These are phyloP conservation scores for Pyrus communis DNA, from an alignment of 306 rosid species.

Conservation along the genomic window DNA sequence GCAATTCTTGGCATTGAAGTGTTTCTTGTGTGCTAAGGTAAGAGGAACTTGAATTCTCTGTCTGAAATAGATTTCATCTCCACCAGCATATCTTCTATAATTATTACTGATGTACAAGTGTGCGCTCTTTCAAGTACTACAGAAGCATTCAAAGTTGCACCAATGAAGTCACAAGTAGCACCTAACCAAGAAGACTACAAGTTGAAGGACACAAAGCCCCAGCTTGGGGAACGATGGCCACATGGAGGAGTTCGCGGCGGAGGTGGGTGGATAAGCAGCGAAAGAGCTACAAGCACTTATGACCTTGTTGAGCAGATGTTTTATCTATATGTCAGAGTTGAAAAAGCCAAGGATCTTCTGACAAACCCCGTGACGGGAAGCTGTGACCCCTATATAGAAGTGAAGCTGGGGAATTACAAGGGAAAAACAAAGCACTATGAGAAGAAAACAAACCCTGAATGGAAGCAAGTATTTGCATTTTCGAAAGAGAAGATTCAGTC, in stretches of 20 bases:
- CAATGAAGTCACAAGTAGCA: conserved; percentile 37
- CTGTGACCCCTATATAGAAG: conserved; percentile 68
- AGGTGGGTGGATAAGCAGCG: conserved; percentile 64
- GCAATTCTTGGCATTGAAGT: neutral
- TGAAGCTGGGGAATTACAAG: conserved; percentile 70
- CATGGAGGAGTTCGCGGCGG: conserved; percentile 75
- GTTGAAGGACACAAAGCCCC: conserved; percentile 69
- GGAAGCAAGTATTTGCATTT: conserved; percentile 75
- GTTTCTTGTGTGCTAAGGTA: neutral
- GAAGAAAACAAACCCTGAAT: conserved; percentile 68
- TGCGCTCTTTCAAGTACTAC: neutral
- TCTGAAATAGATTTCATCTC: neutral
- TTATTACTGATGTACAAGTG: neutral
- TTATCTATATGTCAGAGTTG: conserved; percentile 73
- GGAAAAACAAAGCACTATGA: conserved; percentile 65
- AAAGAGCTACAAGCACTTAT: conserved; percentile 75
- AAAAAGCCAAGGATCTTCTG: conserved; percentile 67
- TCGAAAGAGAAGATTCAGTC: conserved; percentile 76
- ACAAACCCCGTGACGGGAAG: conserved; percentile 47
- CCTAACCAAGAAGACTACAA: conserved; percentile 55
- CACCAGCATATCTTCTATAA: neutral
- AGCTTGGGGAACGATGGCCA: conserved; percentile 81
- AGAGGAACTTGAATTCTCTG: neutral
- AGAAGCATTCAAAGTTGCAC: conserved; percentile 1
- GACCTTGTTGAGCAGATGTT: conserved; percentile 83